Evolutionary conservation across 345 rosid genomes (phyloP).

Genomic region (Cardiospermum halicacabum): DNA sequence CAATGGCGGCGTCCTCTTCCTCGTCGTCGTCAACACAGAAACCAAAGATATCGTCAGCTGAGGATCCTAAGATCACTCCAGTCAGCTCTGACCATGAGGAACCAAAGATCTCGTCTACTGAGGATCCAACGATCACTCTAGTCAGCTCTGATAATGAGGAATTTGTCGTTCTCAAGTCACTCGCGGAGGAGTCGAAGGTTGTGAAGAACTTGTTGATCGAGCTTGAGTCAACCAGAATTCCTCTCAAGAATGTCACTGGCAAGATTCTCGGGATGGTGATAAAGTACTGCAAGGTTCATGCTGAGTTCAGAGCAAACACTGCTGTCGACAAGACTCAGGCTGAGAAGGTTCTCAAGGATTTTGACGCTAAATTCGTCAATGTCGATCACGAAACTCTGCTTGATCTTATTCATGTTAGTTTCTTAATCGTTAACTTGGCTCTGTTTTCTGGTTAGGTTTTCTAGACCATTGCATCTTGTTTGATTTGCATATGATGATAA

Average conservation of each 20-base stretch:
- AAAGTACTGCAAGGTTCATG: slow-evolving; percentile 80
- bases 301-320: slow-evolving; percentile 22
- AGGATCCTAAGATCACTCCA: too few species aligned
- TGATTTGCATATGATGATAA: too few species aligned
- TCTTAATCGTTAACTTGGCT: neutral
- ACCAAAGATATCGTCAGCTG: too few species aligned
- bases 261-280: slow-evolving; percentile 75
- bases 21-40: too few species aligned
- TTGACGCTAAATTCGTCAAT: slow-evolving; percentile 58
- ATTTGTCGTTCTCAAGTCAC: slow-evolving; percentile 59
- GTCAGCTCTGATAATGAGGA: slow-evolving; percentile 62
- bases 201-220: slow-evolving; percentile 65
- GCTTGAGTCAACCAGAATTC: slow-evolving; percentile 53
- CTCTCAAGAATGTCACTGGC: slow-evolving; percentile 63
- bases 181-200: slow-evolving; percentile 59
- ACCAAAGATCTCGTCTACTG: slow-evolving; percentile 24
- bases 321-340: slow-evolving; percentile 33
- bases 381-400: slow-evolving; percentile 46
- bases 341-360: slow-evolving; percentile 33
- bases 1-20: too few species aligned
- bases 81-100: too few species aligned
- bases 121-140: slow-evolving; percentile 37
- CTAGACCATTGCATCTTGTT: too few species aligned
- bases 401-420: slow-evolving; percentile 41
- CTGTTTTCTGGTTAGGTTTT: too few species aligned